A percentile compares a stretch with the other conserved stretches of the same genome.
Conservation (phyloP, 1,284 basidiomycete species). For the Microstroma glucosiphilum region DNA sequence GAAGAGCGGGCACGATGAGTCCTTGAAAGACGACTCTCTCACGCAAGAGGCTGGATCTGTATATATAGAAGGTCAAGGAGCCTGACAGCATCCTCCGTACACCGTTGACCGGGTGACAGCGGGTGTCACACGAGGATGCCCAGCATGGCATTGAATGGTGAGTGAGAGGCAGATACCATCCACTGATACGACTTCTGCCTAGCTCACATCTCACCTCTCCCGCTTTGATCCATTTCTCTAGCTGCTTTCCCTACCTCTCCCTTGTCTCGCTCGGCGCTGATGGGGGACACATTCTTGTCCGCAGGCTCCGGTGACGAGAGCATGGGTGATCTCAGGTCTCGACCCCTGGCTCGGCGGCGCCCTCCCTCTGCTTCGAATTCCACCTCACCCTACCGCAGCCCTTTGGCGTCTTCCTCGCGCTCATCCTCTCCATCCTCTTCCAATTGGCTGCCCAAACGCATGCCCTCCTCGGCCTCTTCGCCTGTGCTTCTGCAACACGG, state of each 20-base stretch:
- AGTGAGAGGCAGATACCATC: constrained; percentile 3
- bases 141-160: constrained; percentile 12
- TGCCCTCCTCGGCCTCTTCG: neutral
- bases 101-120: too few relatives aligned
- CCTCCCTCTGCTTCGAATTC: neutral
- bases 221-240: neutral
- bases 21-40: too few relatives aligned
- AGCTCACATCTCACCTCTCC: neutral
- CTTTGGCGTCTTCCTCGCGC: constrained; percentile 6
- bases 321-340: neutral
- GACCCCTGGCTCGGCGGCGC: neutral
- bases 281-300: constrained; percentile 5
- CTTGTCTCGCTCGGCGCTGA: constrained; percentile 7
- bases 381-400: neutral
- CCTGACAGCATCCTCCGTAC: too few relatives aligned
- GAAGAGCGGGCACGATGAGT: too few relatives aligned
- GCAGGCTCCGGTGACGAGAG: neutral
- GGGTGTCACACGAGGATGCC: neutral
- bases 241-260: constrained; percentile 9
- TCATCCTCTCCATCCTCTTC: constrained; percentile 4
- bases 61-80: too few relatives aligned
- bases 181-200: neutral
- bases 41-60: too few relatives aligned
- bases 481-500: neutral
- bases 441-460: neutral